Percentiles rank a stretch among this genome's conserved stretches.
Conservation (phyloP, 1,284 basidiomycete genomes). For the Irpex lacteus region DNA sequence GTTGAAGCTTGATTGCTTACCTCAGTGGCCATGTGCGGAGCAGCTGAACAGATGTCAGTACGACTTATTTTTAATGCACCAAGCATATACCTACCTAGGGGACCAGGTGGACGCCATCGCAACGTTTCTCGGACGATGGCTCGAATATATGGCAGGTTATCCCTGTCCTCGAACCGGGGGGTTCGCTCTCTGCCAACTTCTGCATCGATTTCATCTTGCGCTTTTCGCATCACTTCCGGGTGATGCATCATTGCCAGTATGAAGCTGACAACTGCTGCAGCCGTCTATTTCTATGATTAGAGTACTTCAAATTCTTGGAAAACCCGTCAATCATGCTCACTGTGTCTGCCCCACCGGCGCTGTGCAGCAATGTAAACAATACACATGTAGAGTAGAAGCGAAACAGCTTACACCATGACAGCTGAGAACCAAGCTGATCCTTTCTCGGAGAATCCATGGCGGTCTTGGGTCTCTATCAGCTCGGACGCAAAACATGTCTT, state of each 20-base stretch:
- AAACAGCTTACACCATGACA: neutral
- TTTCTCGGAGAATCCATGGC: neutral
- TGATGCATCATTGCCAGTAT: constrained; percentile 29
- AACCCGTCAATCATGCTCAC: constrained; percentile 13
- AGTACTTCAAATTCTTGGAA: constrained; percentile 19
- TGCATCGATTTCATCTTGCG: constrained; percentile 35
- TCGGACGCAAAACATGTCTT: neutral
- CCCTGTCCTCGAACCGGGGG: constrained; percentile 32
- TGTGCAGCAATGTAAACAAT: too few relatives aligned
- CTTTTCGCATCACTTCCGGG: constrained; percentile 31
- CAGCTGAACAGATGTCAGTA: neutral
- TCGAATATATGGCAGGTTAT: constrained; percentile 33
- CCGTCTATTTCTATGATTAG: neutral
- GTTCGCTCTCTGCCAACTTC: constrained; percentile 32
- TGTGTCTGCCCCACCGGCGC: neutral
- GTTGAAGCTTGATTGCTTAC: neutral
- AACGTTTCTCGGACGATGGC: constrained; percentile 37
- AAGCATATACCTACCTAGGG: constrained; percentile 26
- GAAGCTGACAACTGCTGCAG: constrained; percentile 20
- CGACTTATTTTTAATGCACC: too few relatives aligned
- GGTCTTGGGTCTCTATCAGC: neutral
- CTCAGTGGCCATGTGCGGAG: neutral
- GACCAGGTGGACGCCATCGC: constrained; percentile 28
- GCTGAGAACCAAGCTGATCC: neutral
- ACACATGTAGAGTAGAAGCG: too few relatives aligned